A percentile compares a stretch with the other conserved stretches of the same genome.
Evolutionary conservation across 768 basidiomycete species (phyloP).

Genomic region (Trametes villosa): DNA sequence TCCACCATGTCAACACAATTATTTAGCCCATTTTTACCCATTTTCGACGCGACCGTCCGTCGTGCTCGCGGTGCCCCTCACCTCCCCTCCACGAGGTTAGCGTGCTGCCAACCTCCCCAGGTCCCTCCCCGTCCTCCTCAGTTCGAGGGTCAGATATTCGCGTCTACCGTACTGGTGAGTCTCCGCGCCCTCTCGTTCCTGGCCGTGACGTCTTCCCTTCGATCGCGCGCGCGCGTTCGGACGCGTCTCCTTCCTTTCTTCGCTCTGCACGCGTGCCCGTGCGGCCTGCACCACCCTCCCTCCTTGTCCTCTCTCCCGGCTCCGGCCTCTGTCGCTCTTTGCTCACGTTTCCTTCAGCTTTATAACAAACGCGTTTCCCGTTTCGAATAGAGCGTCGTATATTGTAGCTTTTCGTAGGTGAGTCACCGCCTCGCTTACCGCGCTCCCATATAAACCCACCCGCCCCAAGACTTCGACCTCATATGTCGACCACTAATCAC

Average conservation of each 20-base stretch:
- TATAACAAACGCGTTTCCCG: constrained; percentile 17
- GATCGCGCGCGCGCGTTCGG: constrained; percentile 20
- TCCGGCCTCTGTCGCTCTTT: constrained; percentile 3
- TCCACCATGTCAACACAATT: constrained; percentile 26
- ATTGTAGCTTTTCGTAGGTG: constrained; percentile 25
- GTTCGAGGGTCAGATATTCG: constrained; percentile 13
- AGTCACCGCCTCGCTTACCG: constrained; percentile 19
- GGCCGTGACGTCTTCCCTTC: constrained; percentile 18
- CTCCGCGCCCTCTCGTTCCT: constrained; percentile 4
- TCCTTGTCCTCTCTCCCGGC: background rate
- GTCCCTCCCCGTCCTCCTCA: constrained; percentile 7
- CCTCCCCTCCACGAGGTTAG: constrained; percentile 25
- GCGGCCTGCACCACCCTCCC: background rate
- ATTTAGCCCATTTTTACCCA: constrained; percentile 28
- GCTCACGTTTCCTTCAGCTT: constrained; percentile 16
- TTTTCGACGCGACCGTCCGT: constrained; percentile 22
- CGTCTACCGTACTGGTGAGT: constrained; percentile 18
- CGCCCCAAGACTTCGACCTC: constrained; percentile 17
- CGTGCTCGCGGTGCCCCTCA: constrained; percentile 18
- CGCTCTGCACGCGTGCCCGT: constrained; percentile 2
- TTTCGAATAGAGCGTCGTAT: constrained; percentile 16
- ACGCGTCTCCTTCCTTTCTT: constrained; percentile 25
- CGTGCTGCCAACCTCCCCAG: constrained; percentile 18
- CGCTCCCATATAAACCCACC: constrained; percentile 18
- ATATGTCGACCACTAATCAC: constrained; percentile 38